Evolutionary conservation across 2,329 filamentous ascomycete species (phyloP), one percentile per base, ranked within the genome.

Genomic region (Neurospora sp.): DNA sequence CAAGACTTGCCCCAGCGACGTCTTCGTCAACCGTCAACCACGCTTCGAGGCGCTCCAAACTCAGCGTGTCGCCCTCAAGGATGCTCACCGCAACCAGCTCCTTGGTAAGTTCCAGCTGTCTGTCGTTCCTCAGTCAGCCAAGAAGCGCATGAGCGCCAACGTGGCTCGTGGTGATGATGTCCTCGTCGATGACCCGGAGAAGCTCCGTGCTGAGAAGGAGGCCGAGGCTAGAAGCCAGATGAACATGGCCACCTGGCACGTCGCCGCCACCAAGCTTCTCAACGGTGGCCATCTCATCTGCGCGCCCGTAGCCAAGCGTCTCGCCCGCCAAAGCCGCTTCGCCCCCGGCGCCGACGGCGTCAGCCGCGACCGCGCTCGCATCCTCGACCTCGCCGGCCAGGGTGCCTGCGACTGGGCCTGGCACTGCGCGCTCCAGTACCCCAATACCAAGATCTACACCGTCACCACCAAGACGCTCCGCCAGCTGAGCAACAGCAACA

Each of bases 331-430:
- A 37, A 87, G 85, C 33, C 82, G 82, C 71, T 82, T 85, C 77
- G 79, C 81, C 1, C 79, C 82, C 2, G 80, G 79, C n/a, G 76
- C 78, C 38, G 77, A 82, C 57, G 84, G 84, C 28, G 78, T 80
- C 19, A 77, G 80, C 68, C 82, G 82, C 71, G 82, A 87, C 70
- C 85, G 89, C 33, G 82, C 89, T 3, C 85, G 91, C 40, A 90
- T 97, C 70, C 86, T 98, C 36, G 95, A 98, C 77, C 88, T 97
- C 40, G 93, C 92, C 67, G 94, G 94, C 65, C 90, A 95, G 77
- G 86, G 91, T 0, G 88, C 91, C 15, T 95, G 93, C 77, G 93
- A 97, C 80, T 99, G 96, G 96, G 95, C 92, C 28, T 99, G 96
- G 96, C 90, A 96, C 77, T 91, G 93, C 70, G 93, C 96, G 0